Percentiles rank a stretch among this genome's conserved stretches.
These are phyloP conservation scores for Wallacemonas sp. DNA, from an alignment of 208 protist species.

Conservation along the genomic window DNA sequence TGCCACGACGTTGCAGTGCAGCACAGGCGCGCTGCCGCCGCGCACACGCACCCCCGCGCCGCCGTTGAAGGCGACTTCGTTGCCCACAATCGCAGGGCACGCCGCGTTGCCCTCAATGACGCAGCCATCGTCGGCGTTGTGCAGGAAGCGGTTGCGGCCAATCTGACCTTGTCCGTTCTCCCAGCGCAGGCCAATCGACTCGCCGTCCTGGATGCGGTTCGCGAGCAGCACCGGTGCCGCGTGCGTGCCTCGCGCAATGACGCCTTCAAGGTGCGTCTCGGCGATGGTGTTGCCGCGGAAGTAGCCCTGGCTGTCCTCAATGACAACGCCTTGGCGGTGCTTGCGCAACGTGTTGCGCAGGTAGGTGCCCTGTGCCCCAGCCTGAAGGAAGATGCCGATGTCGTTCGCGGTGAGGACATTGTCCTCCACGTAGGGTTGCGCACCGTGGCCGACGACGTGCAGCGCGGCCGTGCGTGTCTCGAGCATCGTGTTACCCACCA, in stretches of 20 bases:
- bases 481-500: constrained; percentile 19
- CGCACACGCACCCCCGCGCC: constrained; percentile 18
- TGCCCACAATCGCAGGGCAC: constrained; percentile 17
- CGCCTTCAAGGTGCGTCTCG: constrained; percentile 23
- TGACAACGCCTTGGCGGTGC: constrained; percentile 22
- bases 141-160: constrained; percentile 23
- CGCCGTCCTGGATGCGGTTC: constrained; percentile 25
- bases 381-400: constrained; percentile 14
- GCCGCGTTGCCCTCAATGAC: constrained; percentile 23
- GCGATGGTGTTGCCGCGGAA: constrained; percentile 25
- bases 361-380: constrained; percentile 30
- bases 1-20: constrained; percentile 22
- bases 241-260: constrained; percentile 12
- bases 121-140: constrained; percentile 28
- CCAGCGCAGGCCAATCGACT: constrained; percentile 15
- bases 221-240: constrained; percentile 16
- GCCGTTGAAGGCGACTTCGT: constrained; percentile 27
- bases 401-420: constrained; percentile 28
- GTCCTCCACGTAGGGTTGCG: constrained; percentile 21
- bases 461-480: constrained; percentile 5
- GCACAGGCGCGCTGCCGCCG: not conserved
- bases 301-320: constrained; percentile 21
- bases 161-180: constrained; percentile 17
- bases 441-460: constrained; percentile 19
- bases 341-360: constrained; percentile 22